Evolutionary conservation across 2,329 filamentous ascomycete species (phyloP).

Genomic region (Aureobasidium sp.): DNA sequence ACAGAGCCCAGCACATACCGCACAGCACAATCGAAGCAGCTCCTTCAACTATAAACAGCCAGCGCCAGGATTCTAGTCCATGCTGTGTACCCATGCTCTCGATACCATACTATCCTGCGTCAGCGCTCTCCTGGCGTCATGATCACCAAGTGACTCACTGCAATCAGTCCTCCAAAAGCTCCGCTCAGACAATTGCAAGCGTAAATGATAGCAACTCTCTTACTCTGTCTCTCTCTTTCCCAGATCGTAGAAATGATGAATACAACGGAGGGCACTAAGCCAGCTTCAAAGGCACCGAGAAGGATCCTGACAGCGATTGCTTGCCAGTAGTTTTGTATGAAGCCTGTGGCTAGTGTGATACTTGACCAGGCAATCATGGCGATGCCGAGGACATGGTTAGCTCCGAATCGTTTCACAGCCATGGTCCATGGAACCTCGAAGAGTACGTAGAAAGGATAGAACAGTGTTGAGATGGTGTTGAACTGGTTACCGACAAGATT

Average conservation of each 20-base stretch:
- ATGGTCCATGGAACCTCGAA: slow-evolving; percentile 21
- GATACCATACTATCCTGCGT: slow-evolving; percentile 20
- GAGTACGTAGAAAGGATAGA: slow-evolving; percentile 21
- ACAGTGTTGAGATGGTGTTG: slow-evolving; percentile 21
- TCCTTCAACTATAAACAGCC: slow-evolving; percentile 22
- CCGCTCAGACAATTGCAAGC: slow-evolving; percentile 23
- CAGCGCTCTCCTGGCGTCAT: not conserved
- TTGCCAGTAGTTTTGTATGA: slow-evolving; percentile 28
- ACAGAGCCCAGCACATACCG: slow-evolving; percentile 20
- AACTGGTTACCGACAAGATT: slow-evolving; percentile 21
- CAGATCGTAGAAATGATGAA: slow-evolving; percentile 29
- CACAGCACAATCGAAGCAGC: slow-evolving; percentile 5
- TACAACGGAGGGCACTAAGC: slow-evolving; percentile 25
- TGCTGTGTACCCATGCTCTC: slow-evolving; percentile 25
- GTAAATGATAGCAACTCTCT: slow-evolving; percentile 27
- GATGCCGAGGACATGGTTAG: slow-evolving; percentile 21
- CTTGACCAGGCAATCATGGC: slow-evolving; percentile 24
- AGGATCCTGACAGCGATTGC: slow-evolving; percentile 27
- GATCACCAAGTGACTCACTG: slow-evolving; percentile 6
- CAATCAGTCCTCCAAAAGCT: slow-evolving; percentile 26
- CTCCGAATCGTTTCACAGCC: slow-evolving; percentile 24
- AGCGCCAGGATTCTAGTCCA: slow-evolving; percentile 23
- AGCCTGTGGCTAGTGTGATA: slow-evolving; percentile 27
- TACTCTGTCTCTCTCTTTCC: slow-evolving; percentile 22
- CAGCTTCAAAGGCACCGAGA: slow-evolving; percentile 26